Evolutionary conservation across 164 flowering plant species (phyloP), one percentile per base, ranked within the genome.

Genomic region (Chimonanthus praecox): DNA sequence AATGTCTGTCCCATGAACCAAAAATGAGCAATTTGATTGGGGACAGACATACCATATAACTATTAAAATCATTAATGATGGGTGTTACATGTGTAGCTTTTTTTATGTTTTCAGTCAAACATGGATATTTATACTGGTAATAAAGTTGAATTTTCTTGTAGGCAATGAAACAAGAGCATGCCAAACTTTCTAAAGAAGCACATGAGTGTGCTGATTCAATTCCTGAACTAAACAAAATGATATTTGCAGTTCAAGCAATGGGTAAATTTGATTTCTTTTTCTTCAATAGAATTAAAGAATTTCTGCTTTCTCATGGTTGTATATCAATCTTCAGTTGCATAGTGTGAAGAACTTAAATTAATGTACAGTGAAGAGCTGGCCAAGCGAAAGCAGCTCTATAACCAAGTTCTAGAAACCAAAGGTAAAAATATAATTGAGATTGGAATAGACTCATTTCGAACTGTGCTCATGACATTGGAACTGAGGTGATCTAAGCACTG

Each of bases 141-240:
- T 46, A n/a, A 33, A 11, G 0, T 66, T 44, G 48, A 44, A 8
- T 11, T 73, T 44, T 54, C 43, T 71, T 71, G 72, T 82, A 91
- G 98, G 67, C 69, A 33, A 81, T 93, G 92, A 89, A 87, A 74
- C 68, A 70, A 51, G 91, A 91, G 66, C 92, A 91, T 64, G 64
- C 81, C 51, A 79, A 83, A 77, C 86, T 93, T 68, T 87, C 95
- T 51, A 77, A 48, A 66, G 91, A 89, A 76, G 98, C 98, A 51
- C 94, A 90, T 82, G 87, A 87, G 9, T 93, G 98, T 84, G 89
- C 83, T 10, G 88, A 85, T 77, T 88, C 94, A 64, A 86, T 91
- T 81, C 97, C 98, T 10, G 90, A 93, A 67, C 72, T 93, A 76
- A 84, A 85, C 72, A 81, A 89, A 76, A 93, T 91, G 97, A 86